phyloP scores from a whole-genome alignment of 805 yeast genomes.

The Candida saitoana region DNA sequence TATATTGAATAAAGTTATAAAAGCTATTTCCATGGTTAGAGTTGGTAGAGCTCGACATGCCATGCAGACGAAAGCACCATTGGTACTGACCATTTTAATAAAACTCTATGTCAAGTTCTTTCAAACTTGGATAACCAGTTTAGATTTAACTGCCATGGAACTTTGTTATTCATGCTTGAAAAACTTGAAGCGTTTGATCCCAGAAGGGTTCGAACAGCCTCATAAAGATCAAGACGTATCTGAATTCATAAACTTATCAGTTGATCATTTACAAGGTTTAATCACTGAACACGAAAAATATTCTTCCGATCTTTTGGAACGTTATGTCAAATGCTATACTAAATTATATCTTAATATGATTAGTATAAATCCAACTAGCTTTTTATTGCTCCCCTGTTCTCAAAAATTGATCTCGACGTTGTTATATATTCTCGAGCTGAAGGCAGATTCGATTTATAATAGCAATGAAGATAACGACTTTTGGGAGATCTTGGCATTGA shows the following conservation, averaged over 20 bases:
- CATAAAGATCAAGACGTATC: slow-evolving; percentile 54
- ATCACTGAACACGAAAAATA: slow-evolving; percentile 50
- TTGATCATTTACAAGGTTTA: slow-evolving; percentile 58
- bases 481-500: slow-evolving; percentile 73
- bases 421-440: slow-evolving; percentile 55
- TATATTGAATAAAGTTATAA: slow-evolving; percentile 73
- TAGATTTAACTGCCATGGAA: slow-evolving; percentile 57
- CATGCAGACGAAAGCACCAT: slow-evolving; percentile 66
- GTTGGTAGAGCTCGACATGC: slow-evolving; percentile 81
- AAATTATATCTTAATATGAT: slow-evolving; percentile 66
- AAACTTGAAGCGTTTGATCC: slow-evolving; percentile 64
- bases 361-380: slow-evolving; percentile 61
- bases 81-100: slow-evolving; percentile 55
- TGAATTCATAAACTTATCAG: slow-evolving; percentile 56
- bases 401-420: slow-evolving; percentile 58
- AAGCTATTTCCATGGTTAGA: slow-evolving; percentile 66
- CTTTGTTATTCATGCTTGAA: slow-evolving; percentile 77
- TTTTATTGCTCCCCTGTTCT: slow-evolving; percentile 64
- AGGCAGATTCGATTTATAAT: slow-evolving; percentile 62
- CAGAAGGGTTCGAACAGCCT: slow-evolving; percentile 72
- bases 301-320: slow-evolving; percentile 51
- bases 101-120: slow-evolving; percentile 58
- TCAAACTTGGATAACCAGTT: slow-evolving; percentile 54
- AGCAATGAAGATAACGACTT: slow-evolving; percentile 55
- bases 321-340: slow-evolving; percentile 68